Evolutionary conservation across 495 filamentous ascomycete species (phyloP).

Genomic region (Delitschia confertaspora): DNA sequence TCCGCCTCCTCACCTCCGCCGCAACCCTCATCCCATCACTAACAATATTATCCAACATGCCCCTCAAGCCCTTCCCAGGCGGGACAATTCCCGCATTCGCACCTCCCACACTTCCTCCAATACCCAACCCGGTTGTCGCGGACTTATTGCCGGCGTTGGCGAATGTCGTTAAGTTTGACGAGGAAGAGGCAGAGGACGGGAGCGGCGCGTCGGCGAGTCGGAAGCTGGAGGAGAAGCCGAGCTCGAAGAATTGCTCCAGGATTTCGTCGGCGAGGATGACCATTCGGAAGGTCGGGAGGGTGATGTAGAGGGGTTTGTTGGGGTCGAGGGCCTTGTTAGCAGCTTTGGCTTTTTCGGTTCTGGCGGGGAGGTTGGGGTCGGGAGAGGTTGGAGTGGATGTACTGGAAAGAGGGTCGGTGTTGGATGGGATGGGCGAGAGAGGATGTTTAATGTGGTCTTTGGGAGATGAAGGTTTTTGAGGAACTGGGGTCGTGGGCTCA

Average conservation of each 20-base stretch:
- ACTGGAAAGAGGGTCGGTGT: conserved; percentile 7
- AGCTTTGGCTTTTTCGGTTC: conserved; percentile 46
- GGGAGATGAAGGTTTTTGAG: conserved; percentile 5
- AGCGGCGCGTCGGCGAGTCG: conserved; percentile 47
- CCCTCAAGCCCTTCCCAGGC: conserved; percentile 71
- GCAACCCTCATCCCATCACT: conserved; percentile 94
- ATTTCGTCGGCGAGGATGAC: conserved; percentile 92
- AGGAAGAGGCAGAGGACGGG: conserved; percentile 33
- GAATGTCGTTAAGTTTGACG: conserved; percentile 69
- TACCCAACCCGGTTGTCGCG: conserved; percentile 1
- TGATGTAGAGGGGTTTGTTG: conserved; percentile 85
- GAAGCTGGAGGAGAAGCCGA: conserved; percentile 64
- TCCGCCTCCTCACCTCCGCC: conserved; percentile 74
- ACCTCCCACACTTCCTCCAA: conserved; percentile 25
- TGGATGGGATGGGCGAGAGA: conserved; percentile 16
- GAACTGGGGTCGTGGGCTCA: conserved; percentile 18
- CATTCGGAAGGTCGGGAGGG: conserved; percentile 97
- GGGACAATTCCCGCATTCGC: conserved; percentile 45
- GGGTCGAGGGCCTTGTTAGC: conserved; percentile 90
- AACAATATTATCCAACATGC: conserved; percentile 93
- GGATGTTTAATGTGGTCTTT: conserved; percentile 17
- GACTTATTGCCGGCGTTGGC: conserved; percentile 52
- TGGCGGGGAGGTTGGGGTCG: conserved; percentile 25
- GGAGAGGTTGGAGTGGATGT: conserved; percentile 9
- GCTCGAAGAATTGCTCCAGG: conserved; percentile 93